Evolutionary conservation across 2,329 filamentous ascomycete species (phyloP).

Genomic region (Lasiodiplodia theobromae): DNA sequence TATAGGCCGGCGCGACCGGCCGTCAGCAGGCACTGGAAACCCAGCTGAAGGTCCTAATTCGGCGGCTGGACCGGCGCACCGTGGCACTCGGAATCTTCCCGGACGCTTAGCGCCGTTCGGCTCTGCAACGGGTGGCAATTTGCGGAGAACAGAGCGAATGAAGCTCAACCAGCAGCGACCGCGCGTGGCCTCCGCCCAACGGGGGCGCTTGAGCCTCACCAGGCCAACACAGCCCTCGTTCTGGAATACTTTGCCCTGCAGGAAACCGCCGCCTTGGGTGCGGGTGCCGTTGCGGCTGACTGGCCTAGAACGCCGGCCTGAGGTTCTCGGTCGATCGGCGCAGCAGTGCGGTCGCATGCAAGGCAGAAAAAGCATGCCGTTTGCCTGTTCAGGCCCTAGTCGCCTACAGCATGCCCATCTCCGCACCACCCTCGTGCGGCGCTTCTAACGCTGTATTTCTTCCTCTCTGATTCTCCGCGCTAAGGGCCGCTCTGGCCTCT

Average conservation of each 20-base stretch:
- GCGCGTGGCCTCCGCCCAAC: neutral
- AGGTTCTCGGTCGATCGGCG: slow-evolving; percentile 13
- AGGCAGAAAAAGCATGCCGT: neutral
- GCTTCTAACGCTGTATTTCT: neutral
- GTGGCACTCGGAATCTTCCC: neutral
- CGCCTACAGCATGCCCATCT: slow-evolving; percentile 1
- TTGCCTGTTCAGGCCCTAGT: slow-evolving; percentile 18
- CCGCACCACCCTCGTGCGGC: neutral
- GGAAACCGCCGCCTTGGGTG: slow-evolving; percentile 9
- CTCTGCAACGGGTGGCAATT: slow-evolving; percentile 13
- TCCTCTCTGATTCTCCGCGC: neutral
- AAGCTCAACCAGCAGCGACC: neutral
- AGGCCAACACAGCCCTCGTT: slow-evolving; percentile 3
- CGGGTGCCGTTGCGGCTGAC: slow-evolving; percentile 1
- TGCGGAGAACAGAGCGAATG: slow-evolving; percentile 15
- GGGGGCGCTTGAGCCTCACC: slow-evolving; percentile 20
- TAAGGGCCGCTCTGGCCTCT: slow-evolving; percentile 4
- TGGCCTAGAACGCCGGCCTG: slow-evolving; percentile 6
- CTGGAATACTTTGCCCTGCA: slow-evolving; percentile 8
- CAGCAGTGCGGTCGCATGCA: slow-evolving; percentile 7
- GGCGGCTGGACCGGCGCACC: neutral
- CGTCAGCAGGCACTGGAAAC: neutral
- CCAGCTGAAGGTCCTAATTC: slow-evolving; percentile 1
- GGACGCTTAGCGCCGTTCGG: neutral
- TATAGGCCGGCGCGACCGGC: neutral